A percentile compares a stretch with the other conserved stretches of the same genome.
phyloP scores from a whole-genome alignment of 2,329 filamentous ascomycete genomes.

The Apiospora pterosperma region DNA sequence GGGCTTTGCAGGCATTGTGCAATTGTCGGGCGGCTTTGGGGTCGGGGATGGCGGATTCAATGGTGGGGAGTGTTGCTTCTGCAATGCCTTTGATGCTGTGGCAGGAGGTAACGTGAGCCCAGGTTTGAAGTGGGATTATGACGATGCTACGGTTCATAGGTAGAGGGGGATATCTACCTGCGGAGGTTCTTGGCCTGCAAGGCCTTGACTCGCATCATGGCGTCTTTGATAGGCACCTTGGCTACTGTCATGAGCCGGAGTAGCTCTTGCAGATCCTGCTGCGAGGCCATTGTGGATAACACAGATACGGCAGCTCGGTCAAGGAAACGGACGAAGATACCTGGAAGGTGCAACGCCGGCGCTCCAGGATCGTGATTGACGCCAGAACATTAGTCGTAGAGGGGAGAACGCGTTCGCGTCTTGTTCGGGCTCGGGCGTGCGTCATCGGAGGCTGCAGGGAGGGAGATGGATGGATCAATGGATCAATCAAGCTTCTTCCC shows the following conservation, averaged over 20 bases:
- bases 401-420: neutral
- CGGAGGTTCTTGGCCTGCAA: conserved; percentile 52
- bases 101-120: neutral
- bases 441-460: neutral
- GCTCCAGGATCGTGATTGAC: neutral
- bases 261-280: conserved; percentile 59
- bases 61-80: conserved; percentile 38
- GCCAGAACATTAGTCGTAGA: neutral
- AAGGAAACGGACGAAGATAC: neutral
- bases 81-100: conserved; percentile 54
- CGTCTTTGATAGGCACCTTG: conserved; percentile 55
- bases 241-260: conserved; percentile 57
- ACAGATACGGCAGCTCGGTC: neutral
- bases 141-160: conserved; percentile 6
- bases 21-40: conserved; percentile 47
- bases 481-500: neutral
- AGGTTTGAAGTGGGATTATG: neutral
- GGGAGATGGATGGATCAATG: neutral
- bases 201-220: conserved; percentile 55
- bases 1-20: conserved; percentile 52
- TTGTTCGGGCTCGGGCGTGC: neutral
- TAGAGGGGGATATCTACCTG: conserved; percentile 42
- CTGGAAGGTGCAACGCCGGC: neutral
- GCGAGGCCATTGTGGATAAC: conserved; percentile 44
- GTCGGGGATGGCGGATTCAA: conserved; percentile 46